These are phyloP conservation scores for Usnea hakonensis DNA, from an alignment of 495 filamentous ascomycete genomes.

Conservation along the genomic window DNA sequence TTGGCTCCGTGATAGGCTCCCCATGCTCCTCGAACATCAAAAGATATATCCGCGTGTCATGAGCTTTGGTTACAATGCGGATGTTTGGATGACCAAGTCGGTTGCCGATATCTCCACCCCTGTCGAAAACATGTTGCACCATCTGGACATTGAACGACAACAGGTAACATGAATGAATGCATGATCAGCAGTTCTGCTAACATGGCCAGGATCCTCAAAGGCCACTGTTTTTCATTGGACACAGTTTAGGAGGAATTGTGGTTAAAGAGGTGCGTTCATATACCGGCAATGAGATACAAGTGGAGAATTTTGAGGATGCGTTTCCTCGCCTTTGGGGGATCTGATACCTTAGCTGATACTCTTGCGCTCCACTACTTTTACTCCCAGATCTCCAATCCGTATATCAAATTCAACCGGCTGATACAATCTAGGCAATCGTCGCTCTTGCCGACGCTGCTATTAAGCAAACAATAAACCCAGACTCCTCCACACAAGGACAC, in stretches of 20 bases:
- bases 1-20: conserved; percentile 7
- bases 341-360: too few relatives aligned
- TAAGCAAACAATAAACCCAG: neutral
- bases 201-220: neutral
- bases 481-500: neutral
- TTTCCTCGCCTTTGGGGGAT: too few relatives aligned
- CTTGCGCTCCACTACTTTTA: neutral
- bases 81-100: conserved; percentile 7
- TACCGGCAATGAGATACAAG: too few relatives aligned
- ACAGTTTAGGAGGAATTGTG: neutral
- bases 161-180: neutral
- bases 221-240: neutral
- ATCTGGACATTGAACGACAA: neutral
- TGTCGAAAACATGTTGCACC: neutral
- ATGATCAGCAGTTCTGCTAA: neutral
- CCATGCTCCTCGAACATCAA: neutral
- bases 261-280: neutral
- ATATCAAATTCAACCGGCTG: neutral
- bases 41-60: conserved; percentile 3
- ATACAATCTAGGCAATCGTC: neutral
- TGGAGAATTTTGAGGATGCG: too few relatives aligned
- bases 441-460: neutral
- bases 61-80: conserved; percentile 7
- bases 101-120: neutral
- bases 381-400: neutral